phyloP scores from a whole-genome alignment of 2,329 filamentous ascomycete species.

The Pseudocercospora vitis region DNA sequence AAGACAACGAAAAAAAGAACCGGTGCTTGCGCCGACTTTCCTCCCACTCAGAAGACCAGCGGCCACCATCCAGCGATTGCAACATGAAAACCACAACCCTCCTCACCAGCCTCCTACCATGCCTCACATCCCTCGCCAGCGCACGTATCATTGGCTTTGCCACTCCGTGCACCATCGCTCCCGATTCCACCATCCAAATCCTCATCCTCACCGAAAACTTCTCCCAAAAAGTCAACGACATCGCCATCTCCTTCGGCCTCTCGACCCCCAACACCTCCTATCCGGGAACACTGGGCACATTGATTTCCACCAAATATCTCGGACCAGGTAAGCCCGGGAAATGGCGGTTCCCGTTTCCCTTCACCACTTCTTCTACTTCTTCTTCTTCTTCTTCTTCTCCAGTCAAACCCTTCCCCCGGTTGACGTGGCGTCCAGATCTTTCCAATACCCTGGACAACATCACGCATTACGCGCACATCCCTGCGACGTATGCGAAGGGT shows the following conservation, averaged over 20 bases:
- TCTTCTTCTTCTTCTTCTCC: no score
- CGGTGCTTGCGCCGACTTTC: no score
- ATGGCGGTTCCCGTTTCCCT: no score
- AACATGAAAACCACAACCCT: conserved; percentile 14
- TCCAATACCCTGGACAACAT: conserved; percentile 24
- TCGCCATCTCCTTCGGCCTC: conserved; percentile 48
- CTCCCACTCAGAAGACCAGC: no score
- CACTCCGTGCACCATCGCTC: conserved; percentile 44
- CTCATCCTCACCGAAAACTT: conserved; percentile 46
- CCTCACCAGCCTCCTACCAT: conserved; percentile 10
- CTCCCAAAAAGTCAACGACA: conserved; percentile 48
- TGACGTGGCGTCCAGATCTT: conserved; percentile 20
- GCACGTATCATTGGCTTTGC: conserved; percentile 49
- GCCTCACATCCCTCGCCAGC: conserved; percentile 24
- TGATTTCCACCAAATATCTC: conserved; percentile 18
- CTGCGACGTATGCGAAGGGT: conserved; percentile 12
- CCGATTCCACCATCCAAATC: conserved; percentile 42
- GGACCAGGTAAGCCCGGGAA: conserved; percentile 18
- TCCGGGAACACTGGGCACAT: conserved; percentile 16
- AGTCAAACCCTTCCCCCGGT: no score
- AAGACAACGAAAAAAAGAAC: no score
- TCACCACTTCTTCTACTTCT: no score
- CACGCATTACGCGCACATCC: conserved; percentile 26
- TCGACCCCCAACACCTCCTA: conserved; percentile 1
- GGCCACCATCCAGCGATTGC: no score